phyloP scores from a whole-genome alignment of 345 rosid genomes.

The Cardamine occulta region DNA sequence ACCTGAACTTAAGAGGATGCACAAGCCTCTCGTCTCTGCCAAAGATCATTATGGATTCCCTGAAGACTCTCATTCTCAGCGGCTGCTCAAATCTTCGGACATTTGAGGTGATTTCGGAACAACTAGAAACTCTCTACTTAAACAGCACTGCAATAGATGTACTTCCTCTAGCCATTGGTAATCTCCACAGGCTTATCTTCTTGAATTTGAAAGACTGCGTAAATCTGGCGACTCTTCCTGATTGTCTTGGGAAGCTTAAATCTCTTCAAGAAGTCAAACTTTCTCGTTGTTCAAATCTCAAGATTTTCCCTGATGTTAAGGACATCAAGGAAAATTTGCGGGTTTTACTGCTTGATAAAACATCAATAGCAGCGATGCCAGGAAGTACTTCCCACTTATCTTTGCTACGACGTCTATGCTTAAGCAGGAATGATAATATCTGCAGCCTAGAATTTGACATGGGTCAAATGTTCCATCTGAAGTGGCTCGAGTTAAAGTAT shows the following conservation, averaged over 20 bases:
- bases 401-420: constrained; percentile 6
- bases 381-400: not conserved
- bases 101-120: constrained; percentile 24
- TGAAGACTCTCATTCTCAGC: constrained; percentile 27
- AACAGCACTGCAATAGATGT: constrained; percentile 19
- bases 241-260: constrained; percentile 12
- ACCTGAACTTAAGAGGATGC: constrained; percentile 33
- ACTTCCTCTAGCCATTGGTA: constrained; percentile 28
- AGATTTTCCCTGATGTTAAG: not conserved
- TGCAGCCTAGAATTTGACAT: not conserved
- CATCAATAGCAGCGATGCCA: constrained; percentile 26
- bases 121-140: constrained; percentile 14
- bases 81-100: constrained; percentile 26
- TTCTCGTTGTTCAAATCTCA: constrained; percentile 21
- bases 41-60: not conserved
- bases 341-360: constrained; percentile 25
- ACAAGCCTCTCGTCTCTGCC: constrained; percentile 21
- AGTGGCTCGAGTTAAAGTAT: constrained; percentile 28
- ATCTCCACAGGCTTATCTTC: constrained; percentile 2
- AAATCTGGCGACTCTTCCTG: constrained; percentile 8
- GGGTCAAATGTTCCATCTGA: constrained; percentile 3
- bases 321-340: not conserved
- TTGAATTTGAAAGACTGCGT: constrained; percentile 25
- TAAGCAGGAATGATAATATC: constrained; percentile 27
- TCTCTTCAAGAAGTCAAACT: constrained; percentile 34